phyloP scores from a whole-genome alignment of 371 early-diverging fungal species.

The Dentiscutata heterogama region DNA sequence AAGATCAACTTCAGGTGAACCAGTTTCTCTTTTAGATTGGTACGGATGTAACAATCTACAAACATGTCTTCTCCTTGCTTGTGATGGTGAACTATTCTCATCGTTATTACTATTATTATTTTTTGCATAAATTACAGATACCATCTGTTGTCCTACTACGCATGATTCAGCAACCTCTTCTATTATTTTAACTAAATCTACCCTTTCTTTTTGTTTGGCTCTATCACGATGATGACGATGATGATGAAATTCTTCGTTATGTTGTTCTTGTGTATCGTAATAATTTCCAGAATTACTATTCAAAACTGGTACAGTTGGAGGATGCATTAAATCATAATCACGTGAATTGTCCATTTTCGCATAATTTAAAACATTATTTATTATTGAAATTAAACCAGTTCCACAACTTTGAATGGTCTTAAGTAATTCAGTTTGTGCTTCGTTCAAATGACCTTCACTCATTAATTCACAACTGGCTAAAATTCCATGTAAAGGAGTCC shows the following conservation, averaged over 20 bases:
- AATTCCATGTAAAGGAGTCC: slow-evolving; percentile 58
- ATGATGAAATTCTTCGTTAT: background rate
- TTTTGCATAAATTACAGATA: slow-evolving; percentile 6
- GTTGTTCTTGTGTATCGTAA: background rate
- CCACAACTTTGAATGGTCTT: slow-evolving; percentile 51
- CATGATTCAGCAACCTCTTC: slow-evolving; percentile 50
- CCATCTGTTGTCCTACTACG: slow-evolving; percentile 42
- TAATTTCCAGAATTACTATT: no score
- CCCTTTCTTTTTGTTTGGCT: background rate
- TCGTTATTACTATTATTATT: background rate
- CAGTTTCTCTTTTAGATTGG: slow-evolving; percentile 40
- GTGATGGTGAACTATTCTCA: background rate
- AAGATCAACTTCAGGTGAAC: slow-evolving; percentile 41
- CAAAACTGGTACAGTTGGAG: background rate
- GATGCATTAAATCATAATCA: background rate
- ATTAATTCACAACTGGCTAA: slow-evolving; percentile 54
- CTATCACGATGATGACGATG: background rate
- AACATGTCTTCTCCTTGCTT: slow-evolving; percentile 22
- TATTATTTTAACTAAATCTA: slow-evolving; percentile 42
- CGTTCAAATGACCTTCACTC: slow-evolving; percentile 51
- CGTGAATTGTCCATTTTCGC: slow-evolving; percentile 55
- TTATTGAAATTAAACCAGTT: slow-evolving; percentile 50
- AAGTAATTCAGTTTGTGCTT: slow-evolving; percentile 49
- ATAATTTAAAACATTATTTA: slow-evolving; percentile 56
- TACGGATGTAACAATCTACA: slow-evolving; percentile 8